Conservation (phyloP, 1,284 basidiomycete genomes). For the Cryptococcus deneoformans region DNA sequence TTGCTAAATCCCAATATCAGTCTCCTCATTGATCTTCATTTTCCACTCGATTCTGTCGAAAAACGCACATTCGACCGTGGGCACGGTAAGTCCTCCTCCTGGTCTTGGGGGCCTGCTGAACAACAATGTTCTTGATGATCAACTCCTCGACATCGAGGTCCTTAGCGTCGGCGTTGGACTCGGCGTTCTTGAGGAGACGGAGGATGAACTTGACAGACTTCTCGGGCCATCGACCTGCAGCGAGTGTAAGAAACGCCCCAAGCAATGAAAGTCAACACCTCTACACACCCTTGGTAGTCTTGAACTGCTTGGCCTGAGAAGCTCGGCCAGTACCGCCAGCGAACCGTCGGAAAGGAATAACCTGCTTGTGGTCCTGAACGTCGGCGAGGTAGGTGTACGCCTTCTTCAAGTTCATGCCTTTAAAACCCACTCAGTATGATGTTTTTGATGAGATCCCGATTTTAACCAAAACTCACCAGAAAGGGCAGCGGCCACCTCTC, state of each 20-base stretch:
- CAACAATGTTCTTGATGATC: constrained; percentile 93
- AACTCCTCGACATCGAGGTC: constrained; percentile 91
- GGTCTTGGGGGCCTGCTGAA: constrained; percentile 99
- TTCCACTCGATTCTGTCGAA: neutral
- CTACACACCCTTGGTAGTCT: constrained; percentile 84
- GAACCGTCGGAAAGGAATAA: constrained; percentile 96
- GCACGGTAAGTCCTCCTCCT: constrained; percentile 99
- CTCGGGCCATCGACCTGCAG: constrained; percentile 96
- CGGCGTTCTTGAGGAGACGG: constrained; percentile 96
- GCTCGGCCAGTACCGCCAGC: constrained; percentile 96
- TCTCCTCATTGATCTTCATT: neutral
- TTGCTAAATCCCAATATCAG: constrained; percentile 51
- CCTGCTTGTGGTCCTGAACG: constrained; percentile 95
- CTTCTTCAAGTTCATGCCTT: constrained; percentile 92
- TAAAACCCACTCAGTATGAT: constrained; percentile 4
- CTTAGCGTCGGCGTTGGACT: constrained; percentile 99
- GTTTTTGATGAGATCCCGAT: neutral
- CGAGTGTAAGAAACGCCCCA: constrained; percentile 3
- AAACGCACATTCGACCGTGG: constrained; percentile 73
- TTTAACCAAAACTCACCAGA: constrained; percentile 59
- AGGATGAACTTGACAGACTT: constrained; percentile 97
- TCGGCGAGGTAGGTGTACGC: constrained; percentile 93
- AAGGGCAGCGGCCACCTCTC: constrained; percentile 85
- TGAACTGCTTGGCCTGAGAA: constrained; percentile 97
- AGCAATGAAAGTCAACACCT: neutral